phyloP scores from a whole-genome alignment of 2,329 filamentous ascomycete genomes.

The Hymenoscyphus infarciens region DNA sequence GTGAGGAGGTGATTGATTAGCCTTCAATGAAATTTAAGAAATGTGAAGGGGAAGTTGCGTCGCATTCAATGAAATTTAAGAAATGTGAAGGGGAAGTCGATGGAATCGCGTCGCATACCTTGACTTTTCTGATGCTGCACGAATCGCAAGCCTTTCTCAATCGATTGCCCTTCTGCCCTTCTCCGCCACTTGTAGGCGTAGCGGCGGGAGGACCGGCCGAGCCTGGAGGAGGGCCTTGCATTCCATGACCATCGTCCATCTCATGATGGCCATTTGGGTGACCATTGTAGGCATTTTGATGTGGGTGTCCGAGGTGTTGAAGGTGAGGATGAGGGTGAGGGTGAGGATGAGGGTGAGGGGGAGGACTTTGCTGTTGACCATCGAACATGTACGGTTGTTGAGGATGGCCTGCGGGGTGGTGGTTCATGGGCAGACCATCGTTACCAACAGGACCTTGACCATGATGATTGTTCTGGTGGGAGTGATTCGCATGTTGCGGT shows the following conservation, averaged over 20 bases:
- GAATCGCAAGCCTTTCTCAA: conserved; percentile 51
- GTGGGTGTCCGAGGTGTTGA: conserved; percentile 12
- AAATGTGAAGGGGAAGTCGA: neutral
- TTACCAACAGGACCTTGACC: neutral
- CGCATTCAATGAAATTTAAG: neutral
- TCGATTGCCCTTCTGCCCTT: conserved; percentile 34
- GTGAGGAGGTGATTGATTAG: neutral
- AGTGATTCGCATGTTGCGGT: conserved; percentile 2
- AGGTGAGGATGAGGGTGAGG: conserved; percentile 8
- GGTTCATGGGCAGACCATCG: conserved; percentile 8
- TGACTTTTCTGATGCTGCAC: conserved; percentile 51
- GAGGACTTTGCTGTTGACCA: conserved; percentile 1
- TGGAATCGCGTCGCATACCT: conserved; percentile 36
- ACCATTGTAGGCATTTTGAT: conserved; percentile 19
- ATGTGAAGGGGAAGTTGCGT: neutral
- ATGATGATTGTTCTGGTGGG: neutral
- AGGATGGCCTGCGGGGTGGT: neutral
- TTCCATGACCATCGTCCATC: conserved; percentile 14
- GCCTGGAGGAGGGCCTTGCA: neutral
- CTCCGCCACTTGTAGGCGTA: conserved; percentile 19
- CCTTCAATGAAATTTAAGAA: neutral
- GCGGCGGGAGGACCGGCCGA: neutral
- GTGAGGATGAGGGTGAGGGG: conserved; percentile 7
- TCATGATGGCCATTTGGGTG: conserved; percentile 22
- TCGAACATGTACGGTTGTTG: conserved; percentile 4